Base-by-base conservation (phyloP, 306 rosid genomes). In the Canavalia gladiata region DNA sequence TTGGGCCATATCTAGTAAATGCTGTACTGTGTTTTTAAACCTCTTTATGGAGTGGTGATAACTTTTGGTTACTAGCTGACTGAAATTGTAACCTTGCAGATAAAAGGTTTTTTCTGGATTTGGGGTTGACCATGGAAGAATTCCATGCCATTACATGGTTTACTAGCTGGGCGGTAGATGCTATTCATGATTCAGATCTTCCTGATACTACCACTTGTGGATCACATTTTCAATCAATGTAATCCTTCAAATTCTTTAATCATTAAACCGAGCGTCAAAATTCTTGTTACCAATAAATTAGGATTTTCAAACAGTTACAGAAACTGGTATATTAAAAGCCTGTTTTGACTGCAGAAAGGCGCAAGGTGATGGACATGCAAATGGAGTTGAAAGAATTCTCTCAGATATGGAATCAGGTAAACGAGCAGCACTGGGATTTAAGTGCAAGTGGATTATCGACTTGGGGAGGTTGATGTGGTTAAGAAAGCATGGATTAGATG, bases 111-210 rank as follows among this genome's bases (percentile, higher is more conserved):
- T 88, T 93, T 58, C 75, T 65, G 45, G 85, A 88, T 71, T 86
- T 93, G 87, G 96, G 98, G 37, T 84, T 95, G 84, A 65, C 91
- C 69, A 89, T 88, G 86, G 92, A 89, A 82, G 92, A 87, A 54
- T 93, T 95, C 79, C 94, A 90, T 75, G 97, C 92, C 52, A 87
- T 95, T 66, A 91, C 97, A 79, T 93, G 96, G 98, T 95, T 95
- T 82, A 93, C 99, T 66, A 91, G 98, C 87, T 93, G 99, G 99
- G 97, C 98, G 1, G 99, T 91, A 43, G 98, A 91, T 80, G 98
- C 88, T 56, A 90, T 81, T 87, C 96, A 95, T 52, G 86, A 83
- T 79, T 86, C 97, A 58, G 93, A 88, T 83, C 86, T 89, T 81
- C 84, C 92, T 0, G 91, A 90, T 29, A 57, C 82, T 56, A 35